Evolutionary conservation across 139 green algal species (phyloP).

Genomic region (Edaphochlamys debaryana): DNA sequence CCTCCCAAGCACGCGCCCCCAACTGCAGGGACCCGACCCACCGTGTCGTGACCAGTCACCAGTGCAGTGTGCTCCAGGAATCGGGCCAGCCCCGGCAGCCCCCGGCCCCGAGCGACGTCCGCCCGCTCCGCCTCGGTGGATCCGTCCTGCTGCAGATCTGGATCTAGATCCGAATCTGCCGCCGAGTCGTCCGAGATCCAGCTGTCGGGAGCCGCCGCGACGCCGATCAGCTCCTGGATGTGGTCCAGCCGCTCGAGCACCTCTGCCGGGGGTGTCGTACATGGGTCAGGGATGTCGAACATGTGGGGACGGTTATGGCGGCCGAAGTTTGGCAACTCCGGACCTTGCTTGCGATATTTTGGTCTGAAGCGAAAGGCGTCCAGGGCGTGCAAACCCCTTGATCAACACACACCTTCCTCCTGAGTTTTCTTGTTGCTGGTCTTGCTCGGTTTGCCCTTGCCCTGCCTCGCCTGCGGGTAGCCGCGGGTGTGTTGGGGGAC

Average conservation of each 20-base stretch:
- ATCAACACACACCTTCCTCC: background rate
- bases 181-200: too few species aligned
- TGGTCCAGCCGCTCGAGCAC: background rate
- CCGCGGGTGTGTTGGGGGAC: too few species aligned
- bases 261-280: background rate
- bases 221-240: background rate
- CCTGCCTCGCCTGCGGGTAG: too few species aligned
- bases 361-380: too few species aligned
- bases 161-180: too few species aligned
- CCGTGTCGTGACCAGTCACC: background rate
- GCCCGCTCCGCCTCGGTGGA: background rate
- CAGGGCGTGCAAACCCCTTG: background rate
- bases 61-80: slow-evolving; percentile 35
- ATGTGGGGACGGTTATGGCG: too few species aligned
- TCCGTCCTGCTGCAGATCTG: too few species aligned
- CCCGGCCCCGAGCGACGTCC: background rate
- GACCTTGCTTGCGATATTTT: too few species aligned
- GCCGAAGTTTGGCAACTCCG: too few species aligned
- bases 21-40: too few species aligned
- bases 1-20: too few species aligned
- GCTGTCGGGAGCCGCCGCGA: background rate
- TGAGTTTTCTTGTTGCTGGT: background rate
- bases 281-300: too few species aligned
- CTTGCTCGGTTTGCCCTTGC: background rate
- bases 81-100: background rate